A percentile compares a stretch with the other conserved stretches of the same genome.
These are phyloP conservation scores for Stereocaulon alpinum DNA, from an alignment of 495 filamentous ascomycete genomes.

Conservation along the genomic window DNA sequence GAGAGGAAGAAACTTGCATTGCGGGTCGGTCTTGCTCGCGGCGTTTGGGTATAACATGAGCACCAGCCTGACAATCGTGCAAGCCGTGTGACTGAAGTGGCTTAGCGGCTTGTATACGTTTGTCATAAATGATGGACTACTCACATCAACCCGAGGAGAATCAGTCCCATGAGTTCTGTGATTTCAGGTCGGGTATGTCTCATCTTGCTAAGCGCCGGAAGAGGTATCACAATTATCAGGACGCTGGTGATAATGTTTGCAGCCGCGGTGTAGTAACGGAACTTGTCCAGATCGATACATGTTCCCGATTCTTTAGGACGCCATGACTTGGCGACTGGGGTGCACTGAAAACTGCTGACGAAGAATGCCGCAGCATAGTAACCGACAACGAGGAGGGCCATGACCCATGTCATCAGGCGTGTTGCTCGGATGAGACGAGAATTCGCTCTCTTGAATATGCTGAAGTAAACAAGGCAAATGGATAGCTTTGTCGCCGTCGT, in stretches of 20 bases:
- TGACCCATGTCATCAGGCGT: constrained; percentile 6
- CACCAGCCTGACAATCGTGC: constrained; percentile 1
- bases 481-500: constrained; percentile 9
- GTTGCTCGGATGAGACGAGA: neutral
- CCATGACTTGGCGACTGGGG: constrained; percentile 3
- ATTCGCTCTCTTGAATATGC: constrained; percentile 11
- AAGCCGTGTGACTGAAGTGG: neutral
- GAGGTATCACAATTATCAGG: constrained; percentile 11
- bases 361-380: constrained; percentile 11
- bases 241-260: constrained; percentile 15
- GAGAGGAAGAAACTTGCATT: constrained; percentile 1
- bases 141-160: constrained; percentile 13
- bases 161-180: constrained; percentile 9
- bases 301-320: neutral
- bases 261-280: constrained; percentile 9
- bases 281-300: constrained; percentile 6
- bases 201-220: constrained; percentile 9
- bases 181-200: constrained; percentile 3
- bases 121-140: neutral
- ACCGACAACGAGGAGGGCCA: neutral
- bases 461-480: constrained; percentile 12
- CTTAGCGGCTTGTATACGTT: neutral
- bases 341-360: constrained; percentile 2
- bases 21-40: neutral
- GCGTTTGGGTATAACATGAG: neutral